A percentile compares a stretch with the other conserved stretches of the same genome.
These are phyloP conservation scores for Agrostemma githago DNA, from an alignment of 148 eudicot genomes.

Conservation along the genomic window DNA sequence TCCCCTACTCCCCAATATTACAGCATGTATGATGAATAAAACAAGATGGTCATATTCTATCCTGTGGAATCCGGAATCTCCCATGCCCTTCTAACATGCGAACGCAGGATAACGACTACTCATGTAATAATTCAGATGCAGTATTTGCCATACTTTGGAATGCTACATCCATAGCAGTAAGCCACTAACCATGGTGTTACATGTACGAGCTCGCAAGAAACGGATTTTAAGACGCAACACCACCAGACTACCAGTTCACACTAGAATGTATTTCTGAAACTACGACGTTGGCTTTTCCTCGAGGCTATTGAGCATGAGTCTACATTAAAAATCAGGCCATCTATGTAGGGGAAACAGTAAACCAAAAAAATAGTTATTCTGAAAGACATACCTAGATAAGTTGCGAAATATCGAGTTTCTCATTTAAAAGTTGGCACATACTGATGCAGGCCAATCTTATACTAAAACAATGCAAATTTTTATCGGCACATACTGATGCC, in stretches of 20 bases:
- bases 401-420: neutral
- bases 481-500: no score
- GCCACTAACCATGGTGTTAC: neutral
- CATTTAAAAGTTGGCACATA: no score
- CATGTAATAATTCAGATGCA: neutral
- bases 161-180: neutral
- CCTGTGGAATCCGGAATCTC: neutral
- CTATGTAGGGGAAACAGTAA: neutral
- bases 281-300: neutral
- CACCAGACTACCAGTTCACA: neutral
- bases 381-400: neutral
- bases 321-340: neutral
- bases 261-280: neutral
- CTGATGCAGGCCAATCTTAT: no score
- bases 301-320: neutral
- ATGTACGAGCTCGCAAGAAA: neutral
- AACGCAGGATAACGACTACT: neutral
- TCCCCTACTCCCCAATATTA: slow-evolving; percentile 12
- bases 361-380: neutral
- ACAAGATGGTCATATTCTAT: neutral
- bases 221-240: neutral
- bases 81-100: slow-evolving; percentile 8
- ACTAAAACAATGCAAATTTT: no score
- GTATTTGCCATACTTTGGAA: neutral
- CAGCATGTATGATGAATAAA: neutral